Evolutionary conservation across 352 stramenopile species (phyloP), one percentile per base, ranked within the genome.

Genomic region (Aphanomyces invadans): DNA sequence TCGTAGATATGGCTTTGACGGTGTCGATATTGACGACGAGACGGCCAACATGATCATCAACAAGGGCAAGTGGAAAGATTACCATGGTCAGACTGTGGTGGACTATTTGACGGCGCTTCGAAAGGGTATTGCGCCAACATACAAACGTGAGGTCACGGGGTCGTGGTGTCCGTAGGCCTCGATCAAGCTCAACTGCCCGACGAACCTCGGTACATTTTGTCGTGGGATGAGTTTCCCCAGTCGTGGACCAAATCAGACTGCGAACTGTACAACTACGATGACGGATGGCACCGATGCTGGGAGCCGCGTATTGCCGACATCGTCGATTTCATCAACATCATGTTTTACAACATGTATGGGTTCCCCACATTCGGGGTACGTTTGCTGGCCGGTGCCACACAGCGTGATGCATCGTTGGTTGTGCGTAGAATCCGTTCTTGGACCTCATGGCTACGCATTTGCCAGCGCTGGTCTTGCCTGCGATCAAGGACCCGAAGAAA

Each of bases 291-390:
- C 28, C 73, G 83, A 2, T 92, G 83, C 65, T 92, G 90, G 60
- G 79, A 80, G 1, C 69, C 71, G 4, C 68, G 55, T 26, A 69
- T 88, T 1, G 55, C 88, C 28, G 54, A 77, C 19, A 79, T 80
- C 21, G 73, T 90, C n/a, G 80, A 90, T 69, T 92, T 80, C 79
- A 68, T 92, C 44, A 89, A 92, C 70, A 88, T 92, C 66, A 92
- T 92, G 83, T 78, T 81, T 48, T 92, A 92, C 75, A 92, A 92
- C 61, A 57, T 57, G 10, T 39, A 36, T 28, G 49, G 23, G 36
- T 42, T 15, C 36, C 36, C 36, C 7, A 7, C 7, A 15, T 42
- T 42, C 36, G 36, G 36, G 15, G 36, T 42, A 42, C 36, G 36
- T 42, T 42, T n/a, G n/a, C n/a, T n/a, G n/a, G n/a, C n/a, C n/a